These are phyloP conservation scores for Plasmodium sp. DNA, from an alignment of 169 alveolate genomes.

Conservation along the genomic window DNA sequence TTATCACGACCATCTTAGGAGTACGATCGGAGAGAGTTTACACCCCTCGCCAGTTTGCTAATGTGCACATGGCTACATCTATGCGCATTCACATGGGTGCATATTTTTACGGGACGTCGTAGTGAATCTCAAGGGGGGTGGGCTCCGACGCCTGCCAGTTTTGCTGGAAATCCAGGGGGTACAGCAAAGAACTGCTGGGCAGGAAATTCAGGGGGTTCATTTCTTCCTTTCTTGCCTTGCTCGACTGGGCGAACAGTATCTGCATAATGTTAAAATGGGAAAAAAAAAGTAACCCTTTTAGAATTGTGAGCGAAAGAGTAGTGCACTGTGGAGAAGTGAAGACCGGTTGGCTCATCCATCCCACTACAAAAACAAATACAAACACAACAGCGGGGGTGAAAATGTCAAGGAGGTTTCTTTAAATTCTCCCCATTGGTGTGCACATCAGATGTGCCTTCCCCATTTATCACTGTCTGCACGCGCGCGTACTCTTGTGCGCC, in stretches of 20 bases:
- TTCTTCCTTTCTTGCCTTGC: slow-evolving; percentile 22
- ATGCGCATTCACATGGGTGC: neutral
- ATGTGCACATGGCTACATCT: neutral
- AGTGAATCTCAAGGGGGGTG: slow-evolving; percentile 55
- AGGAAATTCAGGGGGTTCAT: slow-evolving; percentile 22
- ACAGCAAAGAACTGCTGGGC: slow-evolving; percentile 63
- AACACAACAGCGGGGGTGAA: neutral
- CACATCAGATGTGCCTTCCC: neutral
- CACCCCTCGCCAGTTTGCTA: neutral
- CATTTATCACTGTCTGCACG: neutral
- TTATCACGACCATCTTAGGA: neutral
- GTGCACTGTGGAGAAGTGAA: neutral
- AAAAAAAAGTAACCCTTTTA: neutral
- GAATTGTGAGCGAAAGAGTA: neutral
- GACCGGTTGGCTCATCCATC: neutral
- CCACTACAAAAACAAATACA: neutral
- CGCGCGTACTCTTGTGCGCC: neutral
- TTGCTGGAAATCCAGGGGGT: slow-evolving; percentile 66
- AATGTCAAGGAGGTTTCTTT: neutral
- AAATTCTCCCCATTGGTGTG: neutral
- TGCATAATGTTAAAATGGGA: neutral
- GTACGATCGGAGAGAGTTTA: neutral
- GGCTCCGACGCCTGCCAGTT: slow-evolving; percentile 76
- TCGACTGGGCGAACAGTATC: neutral
- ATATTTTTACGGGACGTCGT: slow-evolving; percentile 59